Evolutionary conservation across 495 filamentous ascomycete genomes (phyloP), one percentile per base, ranked within the genome.

Genomic region (Xylaria sp.): DNA sequence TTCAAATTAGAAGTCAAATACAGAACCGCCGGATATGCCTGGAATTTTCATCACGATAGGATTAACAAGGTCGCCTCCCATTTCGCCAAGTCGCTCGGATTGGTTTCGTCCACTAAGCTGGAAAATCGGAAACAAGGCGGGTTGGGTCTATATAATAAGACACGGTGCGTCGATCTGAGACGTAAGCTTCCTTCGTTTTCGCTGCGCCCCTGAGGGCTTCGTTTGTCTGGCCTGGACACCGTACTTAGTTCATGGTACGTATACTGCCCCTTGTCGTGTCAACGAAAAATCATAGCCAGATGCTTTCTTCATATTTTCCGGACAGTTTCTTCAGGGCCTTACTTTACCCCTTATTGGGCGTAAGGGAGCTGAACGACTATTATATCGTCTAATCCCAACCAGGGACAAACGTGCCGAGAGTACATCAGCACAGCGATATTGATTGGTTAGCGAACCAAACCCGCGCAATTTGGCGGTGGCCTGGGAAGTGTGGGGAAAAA

Each of bases 161-260:
- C 17, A 37, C 26, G 24, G 26, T 65, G 62, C 41, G 33, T 46
- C 41, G 41, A 31, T 65, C 62, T 21, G 29, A 37, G 44, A 35
- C 9, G 62, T 50, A 63, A 65, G 26, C 44, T 65, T 48, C 44
- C 17, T 52, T 65, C 43, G 43, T 37, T 21, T 31, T 65, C 26
- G 17, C 44, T 37, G 52, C 40, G 8, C 19, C 44, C 17, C 43
- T 43, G 17, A 52, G 15, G 17, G 52, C 31, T 19, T 29, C 61
- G 3, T 44, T 31, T 44, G 40, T 19, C 40, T 29, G 24, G 12
- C 12, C 21, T 24, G 5, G 40, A 29, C 17, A 17, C 24, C 21
- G 7, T 6, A 9, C 17, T 17, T 14, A 62, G 11, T 62, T 26
- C 26, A 26, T 48, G 62, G 44, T 50, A 40, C 19, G 43, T 40